Evolutionary conservation across 371 early-diverging fungal genomes (phyloP).

Genomic region (Choanephora cucurbitarum): DNA sequence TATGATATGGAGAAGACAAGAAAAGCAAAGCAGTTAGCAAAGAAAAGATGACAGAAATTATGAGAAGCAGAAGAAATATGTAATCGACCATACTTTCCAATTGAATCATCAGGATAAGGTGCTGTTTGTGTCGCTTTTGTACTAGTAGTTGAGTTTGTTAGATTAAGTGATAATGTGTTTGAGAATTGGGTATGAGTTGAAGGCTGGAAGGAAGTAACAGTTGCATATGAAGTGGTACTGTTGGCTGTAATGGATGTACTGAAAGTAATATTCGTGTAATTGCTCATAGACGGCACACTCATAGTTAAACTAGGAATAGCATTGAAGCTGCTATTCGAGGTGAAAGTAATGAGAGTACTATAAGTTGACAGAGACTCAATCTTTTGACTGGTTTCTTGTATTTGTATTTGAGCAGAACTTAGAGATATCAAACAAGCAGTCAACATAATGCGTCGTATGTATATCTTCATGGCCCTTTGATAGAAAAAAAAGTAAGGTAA

Average conservation of each 20-base stretch:
- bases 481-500: no score
- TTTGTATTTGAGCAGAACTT: no score
- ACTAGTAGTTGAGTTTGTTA: constrained; percentile 25
- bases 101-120: constrained; percentile 47
- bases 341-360: no score
- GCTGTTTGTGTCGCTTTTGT: constrained; percentile 40
- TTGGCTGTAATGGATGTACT: background rate
- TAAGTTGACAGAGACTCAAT: no score
- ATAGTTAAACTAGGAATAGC: no score
- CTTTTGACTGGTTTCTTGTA: no score
- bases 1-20: background rate
- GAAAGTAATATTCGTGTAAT: background rate
- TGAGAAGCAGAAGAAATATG: constrained; percentile 32
- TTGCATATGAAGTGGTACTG: background rate
- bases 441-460: no score
- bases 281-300: no score
- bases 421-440: no score
- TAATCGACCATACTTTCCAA: constrained; percentile 45
- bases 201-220: constrained; percentile 11
- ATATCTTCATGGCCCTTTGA: no score
- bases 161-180: constrained; percentile 21
- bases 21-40: background rate
- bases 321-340: no score
- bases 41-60: background rate
- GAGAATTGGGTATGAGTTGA: constrained; percentile 41